Conservation (phyloP, 2,329 filamentous ascomycete species). For the Cladorrhinum sp. region DNA sequence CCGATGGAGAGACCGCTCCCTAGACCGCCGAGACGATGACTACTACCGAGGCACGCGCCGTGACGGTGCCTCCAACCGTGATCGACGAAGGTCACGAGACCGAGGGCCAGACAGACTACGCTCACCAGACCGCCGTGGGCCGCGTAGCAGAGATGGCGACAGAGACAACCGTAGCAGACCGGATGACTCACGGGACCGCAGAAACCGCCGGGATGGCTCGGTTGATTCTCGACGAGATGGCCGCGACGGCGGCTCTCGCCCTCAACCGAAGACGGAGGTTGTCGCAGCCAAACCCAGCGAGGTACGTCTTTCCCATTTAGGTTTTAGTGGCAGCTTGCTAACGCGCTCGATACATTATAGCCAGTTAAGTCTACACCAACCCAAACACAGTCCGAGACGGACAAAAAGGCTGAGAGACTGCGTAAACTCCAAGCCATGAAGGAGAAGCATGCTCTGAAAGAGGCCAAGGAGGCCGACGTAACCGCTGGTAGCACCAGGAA, state of each 20-base stretch:
- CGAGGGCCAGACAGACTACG: constrained; percentile 57
- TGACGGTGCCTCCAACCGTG: constrained; percentile 49
- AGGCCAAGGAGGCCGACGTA: constrained; percentile 67
- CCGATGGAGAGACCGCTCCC: constrained; percentile 67
- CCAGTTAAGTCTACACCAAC: constrained; percentile 51
- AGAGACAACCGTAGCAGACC: constrained; percentile 65
- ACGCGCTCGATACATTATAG: constrained; percentile 38
- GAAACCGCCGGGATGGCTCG: constrained; percentile 65
- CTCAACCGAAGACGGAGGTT: constrained; percentile 48
- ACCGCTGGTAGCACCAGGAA: constrained; percentile 63
- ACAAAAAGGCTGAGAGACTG: constrained; percentile 76
- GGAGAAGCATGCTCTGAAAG: constrained; percentile 77
- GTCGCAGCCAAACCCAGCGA: constrained; percentile 52
- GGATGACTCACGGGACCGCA: constrained; percentile 70
- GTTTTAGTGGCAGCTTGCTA: constrained; percentile 25
- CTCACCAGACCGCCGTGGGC: constrained; percentile 55
- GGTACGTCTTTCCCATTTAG: constrained; percentile 43
- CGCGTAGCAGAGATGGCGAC: constrained; percentile 61
- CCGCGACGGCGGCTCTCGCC: constrained; percentile 46
- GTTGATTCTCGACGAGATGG: constrained; percentile 70
- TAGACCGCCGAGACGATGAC: constrained; percentile 65
- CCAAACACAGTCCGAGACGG: constrained; percentile 60
- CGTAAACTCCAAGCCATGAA: constrained; percentile 90
- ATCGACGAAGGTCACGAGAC: constrained; percentile 64
- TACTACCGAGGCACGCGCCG: constrained; percentile 59